Percentiles rank a stretch among this genome's conserved stretches.
Conservation (phyloP, 169 alveolate species). For the Plasmodium knowlesi region DNA sequence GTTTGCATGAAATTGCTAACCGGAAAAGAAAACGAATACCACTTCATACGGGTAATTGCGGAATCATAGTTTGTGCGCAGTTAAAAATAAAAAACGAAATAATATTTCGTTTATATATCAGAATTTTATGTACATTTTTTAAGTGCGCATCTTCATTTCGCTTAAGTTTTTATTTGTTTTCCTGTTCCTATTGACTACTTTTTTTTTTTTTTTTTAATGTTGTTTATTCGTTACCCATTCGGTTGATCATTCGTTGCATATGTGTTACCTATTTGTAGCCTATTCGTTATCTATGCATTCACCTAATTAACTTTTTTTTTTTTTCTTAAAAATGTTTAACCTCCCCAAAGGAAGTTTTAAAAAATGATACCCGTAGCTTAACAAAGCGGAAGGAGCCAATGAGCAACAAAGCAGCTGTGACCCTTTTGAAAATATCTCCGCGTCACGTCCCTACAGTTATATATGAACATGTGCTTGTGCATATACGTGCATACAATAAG, state of each 20-base stretch:
- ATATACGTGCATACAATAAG: neutral
- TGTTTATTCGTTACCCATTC: neutral
- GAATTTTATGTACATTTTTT: slow-evolving; percentile 33
- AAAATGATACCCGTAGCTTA: neutral
- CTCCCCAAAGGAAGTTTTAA: neutral
- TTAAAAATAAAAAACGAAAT: neutral
- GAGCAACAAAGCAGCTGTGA: neutral
- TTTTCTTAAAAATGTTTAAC: neutral
- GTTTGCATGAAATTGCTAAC: neutral
- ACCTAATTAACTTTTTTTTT: slow-evolving; percentile 8
- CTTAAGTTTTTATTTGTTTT: neutral
- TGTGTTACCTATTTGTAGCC: neutral
- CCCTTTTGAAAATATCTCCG: neutral
- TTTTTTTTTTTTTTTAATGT: neutral
- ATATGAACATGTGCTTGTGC: neutral
- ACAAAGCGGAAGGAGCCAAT: neutral
- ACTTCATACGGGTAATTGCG: neutral
- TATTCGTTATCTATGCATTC: neutral
- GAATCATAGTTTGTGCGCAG: slow-evolving; percentile 43
- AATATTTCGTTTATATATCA: neutral
- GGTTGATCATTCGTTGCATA: neutral
- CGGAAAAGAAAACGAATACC: neutral
- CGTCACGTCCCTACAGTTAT: neutral
- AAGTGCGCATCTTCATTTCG: neutral
- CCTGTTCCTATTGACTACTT: neutral